A percentile compares a stretch with the other conserved stretches of the same genome.
phyloP scores from a whole-genome alignment of 2,329 filamentous ascomycete genomes.

The Verticillium zaregamsianum region DNA sequence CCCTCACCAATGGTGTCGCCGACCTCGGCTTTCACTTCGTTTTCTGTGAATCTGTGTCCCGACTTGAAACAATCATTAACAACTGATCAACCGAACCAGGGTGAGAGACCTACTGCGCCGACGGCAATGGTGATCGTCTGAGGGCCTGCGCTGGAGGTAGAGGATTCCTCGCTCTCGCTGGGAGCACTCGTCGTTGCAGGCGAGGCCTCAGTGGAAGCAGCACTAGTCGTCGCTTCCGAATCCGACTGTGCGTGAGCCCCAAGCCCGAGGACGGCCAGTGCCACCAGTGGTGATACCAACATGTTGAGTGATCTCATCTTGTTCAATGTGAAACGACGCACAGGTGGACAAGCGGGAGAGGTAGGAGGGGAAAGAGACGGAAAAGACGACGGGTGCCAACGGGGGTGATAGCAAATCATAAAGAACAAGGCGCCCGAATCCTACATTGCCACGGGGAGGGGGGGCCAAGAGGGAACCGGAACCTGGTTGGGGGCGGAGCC shows the following conservation, averaged over 20 bases:
- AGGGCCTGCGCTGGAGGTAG: not conserved
- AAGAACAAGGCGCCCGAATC: not conserved
- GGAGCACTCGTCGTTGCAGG: not conserved
- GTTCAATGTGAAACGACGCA: not conserved
- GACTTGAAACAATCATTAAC: slow-evolving; percentile 6
- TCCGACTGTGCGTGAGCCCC: not conserved
- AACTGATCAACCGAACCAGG: not conserved
- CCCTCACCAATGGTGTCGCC: slow-evolving; percentile 44
- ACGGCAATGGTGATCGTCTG: slow-evolving; percentile 11
- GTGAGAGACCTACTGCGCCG: slow-evolving; percentile 5
- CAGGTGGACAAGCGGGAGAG: not conserved
- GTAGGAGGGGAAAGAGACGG: not conserved
- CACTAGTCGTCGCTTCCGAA: not conserved
- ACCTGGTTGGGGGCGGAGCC: not conserved
- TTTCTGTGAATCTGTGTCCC: slow-evolving; percentile 26
- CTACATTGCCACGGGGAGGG: not conserved
- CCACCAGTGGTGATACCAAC: not conserved
- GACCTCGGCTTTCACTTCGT: slow-evolving; percentile 25
- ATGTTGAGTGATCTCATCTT: not conserved
- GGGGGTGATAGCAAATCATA: not conserved
- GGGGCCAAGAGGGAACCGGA: not conserved
- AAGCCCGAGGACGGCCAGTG: not conserved
- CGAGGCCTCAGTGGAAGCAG: not conserved
- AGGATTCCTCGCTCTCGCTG: not conserved
- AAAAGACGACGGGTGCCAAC: not conserved